These are phyloP conservation scores for Hanseniaspora vineae DNA, from an alignment of 805 yeast species.

Conservation along the genomic window DNA sequence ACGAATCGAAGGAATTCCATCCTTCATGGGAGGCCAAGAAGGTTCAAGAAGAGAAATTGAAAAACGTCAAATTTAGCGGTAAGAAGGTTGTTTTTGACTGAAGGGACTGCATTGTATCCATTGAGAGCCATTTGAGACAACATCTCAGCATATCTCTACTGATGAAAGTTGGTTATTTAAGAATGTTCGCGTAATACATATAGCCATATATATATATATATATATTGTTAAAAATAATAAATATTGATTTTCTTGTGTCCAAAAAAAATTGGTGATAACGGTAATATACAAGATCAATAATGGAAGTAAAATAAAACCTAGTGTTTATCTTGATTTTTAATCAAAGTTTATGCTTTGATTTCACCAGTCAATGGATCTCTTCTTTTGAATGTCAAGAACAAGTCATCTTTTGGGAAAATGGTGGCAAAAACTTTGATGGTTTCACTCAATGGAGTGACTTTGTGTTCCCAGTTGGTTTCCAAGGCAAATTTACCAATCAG, in stretches of 20 bases:
- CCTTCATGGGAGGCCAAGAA: constrained; percentile 98
- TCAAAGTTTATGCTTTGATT: constrained; percentile 6
- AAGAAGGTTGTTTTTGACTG: constrained; percentile 70
- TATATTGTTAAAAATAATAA: no score
- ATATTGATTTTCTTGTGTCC: neutral
- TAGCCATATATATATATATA: no score
- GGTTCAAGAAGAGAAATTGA: constrained; percentile 50
- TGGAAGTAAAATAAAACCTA: no score
- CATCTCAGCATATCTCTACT: no score
- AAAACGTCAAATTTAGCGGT: constrained; percentile 63
- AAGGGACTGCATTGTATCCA: no score
- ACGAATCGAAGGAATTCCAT: constrained; percentile 38
- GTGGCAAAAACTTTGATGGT: constrained; percentile 95
- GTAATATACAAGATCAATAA: neutral
- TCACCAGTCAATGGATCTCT: constrained; percentile 40
- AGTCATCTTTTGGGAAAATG: constrained; percentile 93
- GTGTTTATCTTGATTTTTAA: neutral
- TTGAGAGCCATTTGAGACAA: no score
- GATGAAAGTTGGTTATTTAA: no score
- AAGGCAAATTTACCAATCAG: constrained; percentile 85
- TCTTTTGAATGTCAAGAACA: constrained; percentile 58
- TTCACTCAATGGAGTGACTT: constrained; percentile 74
- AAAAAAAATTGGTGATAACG: neutral
- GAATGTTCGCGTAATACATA: no score
- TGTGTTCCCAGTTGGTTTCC: constrained; percentile 69